A percentile compares a stretch with the other conserved stretches of the same genome.
These are phyloP conservation scores for Colletotrichum aenigma DNA, from an alignment of 2,329 filamentous ascomycete species.

Conservation along the genomic window DNA sequence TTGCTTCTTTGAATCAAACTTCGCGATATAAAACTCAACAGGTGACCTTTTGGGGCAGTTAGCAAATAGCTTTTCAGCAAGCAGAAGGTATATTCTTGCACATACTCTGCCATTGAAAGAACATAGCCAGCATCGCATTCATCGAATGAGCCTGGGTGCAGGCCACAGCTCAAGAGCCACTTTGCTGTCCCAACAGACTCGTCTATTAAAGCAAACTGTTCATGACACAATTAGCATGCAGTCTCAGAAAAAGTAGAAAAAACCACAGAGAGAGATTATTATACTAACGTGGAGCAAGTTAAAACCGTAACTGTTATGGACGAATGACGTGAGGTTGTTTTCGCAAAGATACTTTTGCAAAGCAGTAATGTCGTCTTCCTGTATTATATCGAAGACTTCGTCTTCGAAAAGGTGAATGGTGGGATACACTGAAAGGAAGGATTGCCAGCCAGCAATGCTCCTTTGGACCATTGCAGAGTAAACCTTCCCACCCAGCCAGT, in stretches of 20 bases:
- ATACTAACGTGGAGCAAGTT: not conserved
- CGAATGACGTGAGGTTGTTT: fast-evolving
- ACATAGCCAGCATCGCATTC: not conserved
- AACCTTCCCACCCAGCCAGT: not conserved
- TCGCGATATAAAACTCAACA: fast-evolving
- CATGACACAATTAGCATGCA: no score
- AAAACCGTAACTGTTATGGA: not conserved
- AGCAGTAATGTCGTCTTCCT: fast-evolving
- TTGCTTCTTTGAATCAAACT: fast-evolving
- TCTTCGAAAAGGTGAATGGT: fast-evolving
- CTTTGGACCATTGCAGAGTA: not conserved
- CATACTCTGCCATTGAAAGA: no score
- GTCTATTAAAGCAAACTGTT: fast-evolving
- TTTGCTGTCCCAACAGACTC: not conserved
- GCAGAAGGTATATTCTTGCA: no score
- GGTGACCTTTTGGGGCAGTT: fast-evolving
- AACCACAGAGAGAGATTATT: no score
- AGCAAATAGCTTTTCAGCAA: no score
- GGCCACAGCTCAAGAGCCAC: not conserved
- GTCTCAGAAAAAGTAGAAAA: no score
- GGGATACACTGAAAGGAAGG: not conserved
- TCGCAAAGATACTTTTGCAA: not conserved
- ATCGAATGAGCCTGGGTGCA: fast-evolving
- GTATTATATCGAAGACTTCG: fast-evolving
- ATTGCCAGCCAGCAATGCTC: not conserved